Percentiles rank a stretch among this genome's conserved stretches.
Conservation (phyloP, 2,329 filamentous ascomycete species). For the Aspergillus aculeatinus region DNA sequence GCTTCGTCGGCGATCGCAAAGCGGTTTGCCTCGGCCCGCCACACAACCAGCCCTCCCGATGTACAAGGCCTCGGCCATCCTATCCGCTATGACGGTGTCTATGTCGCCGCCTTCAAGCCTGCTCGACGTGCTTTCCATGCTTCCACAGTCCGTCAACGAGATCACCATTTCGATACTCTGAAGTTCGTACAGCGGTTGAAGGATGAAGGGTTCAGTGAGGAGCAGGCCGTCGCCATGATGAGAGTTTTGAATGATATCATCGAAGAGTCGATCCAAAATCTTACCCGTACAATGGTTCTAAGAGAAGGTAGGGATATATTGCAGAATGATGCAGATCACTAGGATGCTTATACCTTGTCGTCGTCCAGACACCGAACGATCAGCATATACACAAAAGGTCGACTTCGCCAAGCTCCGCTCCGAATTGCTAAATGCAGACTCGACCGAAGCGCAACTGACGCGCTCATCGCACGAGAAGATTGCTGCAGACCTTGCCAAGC, state of each 20-base stretch:
- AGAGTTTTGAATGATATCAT: constrained; percentile 94
- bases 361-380: constrained; percentile 47
- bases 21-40: constrained; percentile 17
- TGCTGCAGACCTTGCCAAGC: constrained; percentile 90
- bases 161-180: constrained; percentile 97
- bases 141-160: constrained; percentile 60
- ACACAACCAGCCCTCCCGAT: constrained; percentile 14
- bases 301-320: constrained; percentile 70
- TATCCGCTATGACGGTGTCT: constrained; percentile 49
- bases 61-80: constrained; percentile 29
- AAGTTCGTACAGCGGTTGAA: constrained; percentile 92
- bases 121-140: constrained; percentile 60
- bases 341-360: constrained; percentile 1
- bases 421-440: constrained; percentile 88
- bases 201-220: constrained; percentile 90
- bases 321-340: neutral
- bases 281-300: constrained; percentile 96
- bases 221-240: constrained; percentile 98
- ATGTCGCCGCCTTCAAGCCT: constrained; percentile 45
- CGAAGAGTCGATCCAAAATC: constrained; percentile 95
- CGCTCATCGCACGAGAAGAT: constrained; percentile 87
- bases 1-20: constrained; percentile 22
- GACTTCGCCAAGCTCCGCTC: constrained; percentile 97
- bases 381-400: constrained; percentile 78
- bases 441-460: constrained; percentile 84